Base-by-base conservation (phyloP, 2,329 filamentous ascomycete species). In the Aureobasidium sp. region DNA sequence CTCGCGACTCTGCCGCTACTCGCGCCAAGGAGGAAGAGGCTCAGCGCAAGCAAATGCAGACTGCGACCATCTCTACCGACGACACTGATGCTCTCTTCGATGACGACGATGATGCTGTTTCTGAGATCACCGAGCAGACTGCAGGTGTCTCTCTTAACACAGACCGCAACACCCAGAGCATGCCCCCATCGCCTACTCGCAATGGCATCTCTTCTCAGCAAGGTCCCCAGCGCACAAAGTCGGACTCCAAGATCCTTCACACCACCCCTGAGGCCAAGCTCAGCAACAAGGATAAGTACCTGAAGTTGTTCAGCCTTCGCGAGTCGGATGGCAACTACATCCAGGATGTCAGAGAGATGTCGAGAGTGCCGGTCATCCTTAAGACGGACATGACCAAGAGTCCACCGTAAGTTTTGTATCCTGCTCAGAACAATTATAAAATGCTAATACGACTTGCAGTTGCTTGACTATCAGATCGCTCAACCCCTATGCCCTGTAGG, bases 311-410 rank as follows among this genome's bases (percentile, higher is more conserved):
- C 80, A 86, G 87, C 69, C 82, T 99, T 68, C 84, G 94, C 58
- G 93, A 99, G 75, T 90, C 96, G 77, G 88, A 89, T 68, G 93
- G 93, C 67, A 90, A 97, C 70, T 95, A 95, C 79, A 97, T 99
- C 71, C 94, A 99, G 78, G 94, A 99, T 75, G 91, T 99, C 67
- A 92, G 87, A 63, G 94, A 99, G 81, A 97, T 99, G 92, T 93
- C 91, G 47, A 84, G 93, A 68, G 89, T 99, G 65, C 94, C 94
- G n/a, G 89, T 99, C 68, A 96, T 99, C 74, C 79, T 99, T 71
- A 97, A 96, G 87, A 97, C 94, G 67, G 94, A 99, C 79, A 84
- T 99, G 71, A 90, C 83, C 79, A 99, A 99, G 89, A 97, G 93
- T 80, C 94, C 94, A 78, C 94, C 94, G 92, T 99, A 89, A 87